A percentile compares a stretch with the other conserved stretches of the same genome.
These are phyloP conservation scores for Pestalotiopsis sp. DNA, from an alignment of 2,329 filamentous ascomycete species.

Conservation along the genomic window DNA sequence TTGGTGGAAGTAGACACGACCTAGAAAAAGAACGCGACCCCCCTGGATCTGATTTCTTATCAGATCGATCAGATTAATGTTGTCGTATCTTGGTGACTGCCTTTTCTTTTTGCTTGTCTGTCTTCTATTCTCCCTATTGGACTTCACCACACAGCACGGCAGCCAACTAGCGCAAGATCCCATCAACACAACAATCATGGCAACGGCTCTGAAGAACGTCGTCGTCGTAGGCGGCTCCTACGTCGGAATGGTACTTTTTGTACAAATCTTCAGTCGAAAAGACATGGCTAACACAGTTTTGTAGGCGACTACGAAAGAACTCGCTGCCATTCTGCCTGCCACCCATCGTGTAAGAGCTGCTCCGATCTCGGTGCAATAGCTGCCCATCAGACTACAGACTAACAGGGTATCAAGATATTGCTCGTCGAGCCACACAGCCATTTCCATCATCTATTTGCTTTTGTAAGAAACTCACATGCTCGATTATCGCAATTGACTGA, in stretches of 20 bases:
- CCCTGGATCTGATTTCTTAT: background rate
- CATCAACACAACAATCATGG: conserved; percentile 19
- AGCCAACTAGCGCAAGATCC: background rate
- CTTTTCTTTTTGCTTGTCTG: background rate
- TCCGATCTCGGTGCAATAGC: background rate
- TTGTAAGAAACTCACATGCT: conserved; percentile 29
- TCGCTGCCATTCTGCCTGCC: conserved; percentile 41
- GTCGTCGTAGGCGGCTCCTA: conserved; percentile 51
- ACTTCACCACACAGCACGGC: background rate
- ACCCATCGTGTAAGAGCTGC: conserved; percentile 30
- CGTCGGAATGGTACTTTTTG: conserved; percentile 39
- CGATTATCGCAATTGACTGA: no score
- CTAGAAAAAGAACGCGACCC: background rate
- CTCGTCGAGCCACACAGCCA: conserved; percentile 53
- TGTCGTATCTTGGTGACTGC: background rate
- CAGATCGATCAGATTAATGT: conserved; percentile 7
- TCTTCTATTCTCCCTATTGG: background rate
- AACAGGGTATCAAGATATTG: conserved; percentile 29
- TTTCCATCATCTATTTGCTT: conserved; percentile 51
- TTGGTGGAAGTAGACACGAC: background rate
- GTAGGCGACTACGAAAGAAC: conserved; percentile 36
- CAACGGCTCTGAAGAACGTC: conserved; percentile 36
- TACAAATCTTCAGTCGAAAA: background rate
- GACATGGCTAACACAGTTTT: background rate
- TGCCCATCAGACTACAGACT: background rate